Conservation (phyloP, 805 yeast species). For the Pichia paraexigua region DNA sequence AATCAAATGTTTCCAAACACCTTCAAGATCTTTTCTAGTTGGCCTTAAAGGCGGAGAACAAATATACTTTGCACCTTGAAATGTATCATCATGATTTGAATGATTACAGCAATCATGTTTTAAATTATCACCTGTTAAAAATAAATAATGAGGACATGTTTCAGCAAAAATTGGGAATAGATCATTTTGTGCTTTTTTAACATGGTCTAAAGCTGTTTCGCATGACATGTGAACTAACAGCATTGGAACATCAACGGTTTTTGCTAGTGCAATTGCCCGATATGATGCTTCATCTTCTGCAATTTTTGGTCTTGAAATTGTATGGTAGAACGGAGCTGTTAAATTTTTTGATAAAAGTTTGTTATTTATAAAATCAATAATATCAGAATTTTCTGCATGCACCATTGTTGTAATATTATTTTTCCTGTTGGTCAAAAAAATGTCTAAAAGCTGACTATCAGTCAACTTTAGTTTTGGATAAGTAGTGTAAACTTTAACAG, state of each 20-base stretch:
- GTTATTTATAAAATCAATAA: conserved; percentile 26
- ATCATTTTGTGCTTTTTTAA: conserved; percentile 34
- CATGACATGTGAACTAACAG: conserved; percentile 41
- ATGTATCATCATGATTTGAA: conserved; percentile 25
- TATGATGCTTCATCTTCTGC: conserved; percentile 43
- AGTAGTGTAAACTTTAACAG: conserved; percentile 37
- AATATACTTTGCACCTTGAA: conserved; percentile 39
- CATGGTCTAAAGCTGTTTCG: conserved; percentile 32
- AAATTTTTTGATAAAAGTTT: conserved; percentile 30
- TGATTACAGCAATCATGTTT: conserved; percentile 16
- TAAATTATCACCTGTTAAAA: conserved; percentile 32
- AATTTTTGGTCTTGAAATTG: conserved; percentile 35
- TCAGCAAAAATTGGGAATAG: conserved; percentile 37
- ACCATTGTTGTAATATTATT: conserved; percentile 39
- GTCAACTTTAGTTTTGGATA: conserved; percentile 34
- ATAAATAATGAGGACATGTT: conserved; percentile 42
- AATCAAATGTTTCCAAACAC: conserved; percentile 36
- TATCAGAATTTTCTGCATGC: conserved; percentile 42
- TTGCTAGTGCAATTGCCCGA: conserved; percentile 36
- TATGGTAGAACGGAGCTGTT: conserved; percentile 36
- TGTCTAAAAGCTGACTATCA: conserved; percentile 32
- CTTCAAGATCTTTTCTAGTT: conserved; percentile 30
- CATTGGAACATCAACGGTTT: conserved; percentile 38
- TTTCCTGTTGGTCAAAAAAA: conserved; percentile 31
- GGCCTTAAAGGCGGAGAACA: conserved; percentile 43